These are phyloP conservation scores for Picochlorum sp. DNA, from an alignment of 139 green algal genomes.

Conservation along the genomic window DNA sequence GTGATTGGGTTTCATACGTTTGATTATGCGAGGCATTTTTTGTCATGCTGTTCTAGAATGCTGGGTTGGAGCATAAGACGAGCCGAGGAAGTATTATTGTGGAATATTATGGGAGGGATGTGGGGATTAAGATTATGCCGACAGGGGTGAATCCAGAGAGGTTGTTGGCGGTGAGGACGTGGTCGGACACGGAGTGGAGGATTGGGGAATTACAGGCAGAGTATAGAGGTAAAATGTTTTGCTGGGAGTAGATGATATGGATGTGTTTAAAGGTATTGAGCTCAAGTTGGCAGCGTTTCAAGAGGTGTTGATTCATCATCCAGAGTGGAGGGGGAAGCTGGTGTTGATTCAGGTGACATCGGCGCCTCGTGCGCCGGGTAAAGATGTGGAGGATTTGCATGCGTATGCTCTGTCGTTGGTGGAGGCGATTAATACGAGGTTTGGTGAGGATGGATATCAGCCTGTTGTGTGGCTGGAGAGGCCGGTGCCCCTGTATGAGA, in stretches of 20 bases:
- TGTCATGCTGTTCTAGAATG: conserved; percentile 85
- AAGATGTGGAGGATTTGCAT: conserved; percentile 76
- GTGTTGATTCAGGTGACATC: conserved; percentile 80
- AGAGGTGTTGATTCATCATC: conserved; percentile 75
- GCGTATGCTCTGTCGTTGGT: conserved; percentile 52
- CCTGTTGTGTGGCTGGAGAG: conserved; percentile 83
- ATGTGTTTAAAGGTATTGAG: conserved; percentile 91
- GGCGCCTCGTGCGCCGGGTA: conserved; percentile 41
- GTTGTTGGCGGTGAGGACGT: conserved; percentile 69
- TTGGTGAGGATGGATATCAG: conserved; percentile 43
- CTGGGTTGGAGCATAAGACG: conserved; percentile 88
- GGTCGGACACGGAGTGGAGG: conserved; percentile 84
- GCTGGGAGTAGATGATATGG: conserved; percentile 93
- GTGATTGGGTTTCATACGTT: conserved; percentile 94
- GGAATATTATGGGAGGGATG: conserved; percentile 91
- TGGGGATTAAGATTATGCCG: conserved; percentile 97
- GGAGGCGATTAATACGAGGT: conserved; percentile 56
- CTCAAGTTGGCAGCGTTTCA: conserved; percentile 74
- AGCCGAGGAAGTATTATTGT: conserved; percentile 78
- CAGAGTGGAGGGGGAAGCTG: conserved; percentile 69
- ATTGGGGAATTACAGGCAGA: conserved; percentile 77
- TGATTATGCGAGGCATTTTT: conserved; percentile 92
- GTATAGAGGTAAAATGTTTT: conserved; percentile 63
- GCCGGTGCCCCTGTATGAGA: conserved; percentile 84
- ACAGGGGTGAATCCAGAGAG: conserved; percentile 83